phyloP scores from a whole-genome alignment of 306 rosid species.

The Morella rubra region DNA sequence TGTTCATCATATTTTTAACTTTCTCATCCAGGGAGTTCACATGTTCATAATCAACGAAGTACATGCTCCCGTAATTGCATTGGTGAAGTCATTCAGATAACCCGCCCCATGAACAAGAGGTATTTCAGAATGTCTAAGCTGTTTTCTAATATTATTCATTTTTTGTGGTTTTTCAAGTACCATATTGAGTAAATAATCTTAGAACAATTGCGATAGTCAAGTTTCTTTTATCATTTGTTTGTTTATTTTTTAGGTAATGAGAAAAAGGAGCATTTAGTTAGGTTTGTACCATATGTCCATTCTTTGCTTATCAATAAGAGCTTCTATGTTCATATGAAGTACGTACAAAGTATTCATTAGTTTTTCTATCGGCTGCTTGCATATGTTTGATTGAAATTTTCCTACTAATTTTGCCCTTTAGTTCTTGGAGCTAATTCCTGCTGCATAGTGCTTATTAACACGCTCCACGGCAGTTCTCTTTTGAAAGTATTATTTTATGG shows the following conservation, averaged over 20 bases:
- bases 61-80: slow-evolving; percentile 55
- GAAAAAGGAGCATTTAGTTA: too few relatives aligned
- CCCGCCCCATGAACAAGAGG: slow-evolving; percentile 54
- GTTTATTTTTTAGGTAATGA: background rate
- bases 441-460: background rate
- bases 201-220: background rate
- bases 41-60: slow-evolving; percentile 31
- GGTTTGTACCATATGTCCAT: background rate
- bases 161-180: background rate
- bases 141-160: background rate
- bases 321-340: background rate
- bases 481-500: background rate
- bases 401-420: background rate
- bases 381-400: background rate
- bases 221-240: background rate
- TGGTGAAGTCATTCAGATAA: slow-evolving; percentile 70
- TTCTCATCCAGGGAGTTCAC: slow-evolving; percentile 51
- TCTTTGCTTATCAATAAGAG: background rate
- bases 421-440: background rate
- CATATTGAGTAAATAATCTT: background rate
- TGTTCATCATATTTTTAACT: background rate
- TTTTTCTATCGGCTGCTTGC: background rate
- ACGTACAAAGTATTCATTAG: background rate
- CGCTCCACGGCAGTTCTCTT: background rate
- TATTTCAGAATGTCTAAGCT: slow-evolving; percentile 25